phyloP scores from a whole-genome alignment of 345 rosid genomes.

The Gynandropsis gynandra region DNA sequence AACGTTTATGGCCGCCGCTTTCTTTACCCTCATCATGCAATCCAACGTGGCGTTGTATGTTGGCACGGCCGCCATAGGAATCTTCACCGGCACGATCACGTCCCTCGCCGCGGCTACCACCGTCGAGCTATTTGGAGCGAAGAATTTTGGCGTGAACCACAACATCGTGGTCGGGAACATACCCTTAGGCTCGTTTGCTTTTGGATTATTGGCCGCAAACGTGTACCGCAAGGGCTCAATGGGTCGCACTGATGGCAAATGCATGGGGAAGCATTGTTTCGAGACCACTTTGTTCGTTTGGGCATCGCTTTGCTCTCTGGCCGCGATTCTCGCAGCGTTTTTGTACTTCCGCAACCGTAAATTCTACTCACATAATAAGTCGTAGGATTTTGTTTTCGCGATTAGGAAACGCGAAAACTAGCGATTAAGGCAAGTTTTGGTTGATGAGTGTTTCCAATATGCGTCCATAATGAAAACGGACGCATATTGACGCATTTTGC shows the following conservation, averaged over 20 bases:
- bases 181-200: slow-evolving; percentile 71
- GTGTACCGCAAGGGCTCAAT: slow-evolving; percentile 39
- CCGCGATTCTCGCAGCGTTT: slow-evolving; percentile 44
- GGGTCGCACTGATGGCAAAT: slow-evolving; percentile 30
- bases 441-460: too few species aligned
- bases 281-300: slow-evolving; percentile 52
- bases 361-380: slow-evolving; percentile 32
- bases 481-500: too few species aligned
- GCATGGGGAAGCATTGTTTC: slow-evolving; percentile 68
- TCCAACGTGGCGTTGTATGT: slow-evolving; percentile 35
- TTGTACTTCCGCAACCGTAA: slow-evolving; percentile 47
- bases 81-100: slow-evolving; percentile 71
- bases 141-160: slow-evolving; percentile 74
- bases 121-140: slow-evolving; percentile 65
- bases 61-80: slow-evolving; percentile 63
- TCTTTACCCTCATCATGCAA: slow-evolving; percentile 46
- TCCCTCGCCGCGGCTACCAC: slow-evolving; percentile 66
- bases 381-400: background rate
- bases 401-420: too few species aligned
- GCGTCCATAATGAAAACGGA: too few species aligned
- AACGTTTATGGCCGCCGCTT: slow-evolving; percentile 56
- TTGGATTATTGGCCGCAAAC: slow-evolving; percentile 65
- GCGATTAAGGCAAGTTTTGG: too few species aligned
- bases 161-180: slow-evolving; percentile 69
- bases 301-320: slow-evolving; percentile 55